phyloP scores from a whole-genome alignment of 2,329 filamentous ascomycete species.

The Sporothrix euskadiensis region DNA sequence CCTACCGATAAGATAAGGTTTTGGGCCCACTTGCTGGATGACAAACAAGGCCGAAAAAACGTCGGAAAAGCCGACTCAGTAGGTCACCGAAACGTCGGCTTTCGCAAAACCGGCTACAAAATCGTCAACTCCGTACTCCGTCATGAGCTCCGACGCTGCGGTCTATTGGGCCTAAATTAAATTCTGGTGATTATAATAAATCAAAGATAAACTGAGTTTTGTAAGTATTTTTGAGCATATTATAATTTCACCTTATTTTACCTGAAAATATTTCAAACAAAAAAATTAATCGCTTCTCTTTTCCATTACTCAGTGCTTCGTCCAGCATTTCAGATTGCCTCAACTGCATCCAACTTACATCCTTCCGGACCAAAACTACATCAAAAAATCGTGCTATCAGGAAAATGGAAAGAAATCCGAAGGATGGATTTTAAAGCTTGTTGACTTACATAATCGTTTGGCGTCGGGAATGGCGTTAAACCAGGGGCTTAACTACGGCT shows the following conservation, averaged over 20 bases:
- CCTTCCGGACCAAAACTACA: neutral
- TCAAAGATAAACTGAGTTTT: neutral
- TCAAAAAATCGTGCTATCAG: neutral
- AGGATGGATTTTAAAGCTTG: neutral
- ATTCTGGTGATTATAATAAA: neutral
- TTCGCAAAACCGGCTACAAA: neutral
- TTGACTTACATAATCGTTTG: constrained; percentile 6
- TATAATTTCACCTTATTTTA: neutral
- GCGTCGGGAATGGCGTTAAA: constrained; percentile 18
- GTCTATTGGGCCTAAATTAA: neutral
- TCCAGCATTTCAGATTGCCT: neutral
- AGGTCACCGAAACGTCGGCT: neutral
- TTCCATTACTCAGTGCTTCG: neutral
- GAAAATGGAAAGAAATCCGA: neutral
- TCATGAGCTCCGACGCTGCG: neutral
- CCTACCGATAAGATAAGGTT: neutral
- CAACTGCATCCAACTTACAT: neutral
- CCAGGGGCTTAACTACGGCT: constrained; percentile 3
- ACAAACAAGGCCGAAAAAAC: neutral
- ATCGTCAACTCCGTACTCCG: neutral
- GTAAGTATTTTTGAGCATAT: neutral
- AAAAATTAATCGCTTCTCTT: neutral
- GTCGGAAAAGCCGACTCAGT: constrained; percentile 17
- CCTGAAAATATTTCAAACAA: neutral
- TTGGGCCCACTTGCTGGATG: neutral